These are phyloP conservation scores for Chrysanthemum seticuspe DNA, from an alignment of 129 eudicot species.

Conservation along the genomic window DNA sequence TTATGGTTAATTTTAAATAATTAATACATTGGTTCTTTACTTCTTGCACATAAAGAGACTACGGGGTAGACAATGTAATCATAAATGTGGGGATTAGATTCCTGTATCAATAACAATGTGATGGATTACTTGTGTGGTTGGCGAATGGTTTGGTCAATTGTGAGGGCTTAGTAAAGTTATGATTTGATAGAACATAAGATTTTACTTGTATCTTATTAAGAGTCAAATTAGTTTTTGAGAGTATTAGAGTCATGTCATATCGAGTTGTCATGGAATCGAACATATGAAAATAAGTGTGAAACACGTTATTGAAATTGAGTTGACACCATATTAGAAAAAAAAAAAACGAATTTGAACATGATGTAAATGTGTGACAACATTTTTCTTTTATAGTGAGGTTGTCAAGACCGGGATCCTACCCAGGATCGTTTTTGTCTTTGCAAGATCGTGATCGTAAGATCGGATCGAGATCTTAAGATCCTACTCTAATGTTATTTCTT, in stretches of 20 bases:
- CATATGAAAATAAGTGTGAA: too few species aligned
- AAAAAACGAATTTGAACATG: too few species aligned
- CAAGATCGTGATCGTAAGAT: too few species aligned
- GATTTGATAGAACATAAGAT: not conserved
- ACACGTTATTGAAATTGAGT: too few species aligned
- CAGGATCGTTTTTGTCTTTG: too few species aligned
- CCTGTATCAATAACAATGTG: constrained; percentile 12
- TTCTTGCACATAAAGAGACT: not conserved
- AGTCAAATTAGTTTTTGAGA: not conserved
- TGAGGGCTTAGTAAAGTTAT: not conserved
- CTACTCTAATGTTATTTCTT: too few species aligned
- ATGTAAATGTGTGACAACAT: too few species aligned
- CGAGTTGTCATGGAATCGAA: not conserved
- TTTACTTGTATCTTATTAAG: not conserved
- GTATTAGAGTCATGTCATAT: not conserved
- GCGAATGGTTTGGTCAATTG: constrained; percentile 1
- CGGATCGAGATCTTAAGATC: too few species aligned
- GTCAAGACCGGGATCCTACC: too few species aligned
- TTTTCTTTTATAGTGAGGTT: too few species aligned
- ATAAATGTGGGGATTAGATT: constrained; percentile 2
- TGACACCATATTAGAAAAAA: too few species aligned
- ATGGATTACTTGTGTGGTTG: constrained; percentile 12
- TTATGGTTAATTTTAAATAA: not conserved
- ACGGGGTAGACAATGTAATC: not conserved
- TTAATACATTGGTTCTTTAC: constrained; percentile 9